phyloP scores from a whole-genome alignment of 192 early-diverging fungal species.

The Mortierella alpina region DNA sequence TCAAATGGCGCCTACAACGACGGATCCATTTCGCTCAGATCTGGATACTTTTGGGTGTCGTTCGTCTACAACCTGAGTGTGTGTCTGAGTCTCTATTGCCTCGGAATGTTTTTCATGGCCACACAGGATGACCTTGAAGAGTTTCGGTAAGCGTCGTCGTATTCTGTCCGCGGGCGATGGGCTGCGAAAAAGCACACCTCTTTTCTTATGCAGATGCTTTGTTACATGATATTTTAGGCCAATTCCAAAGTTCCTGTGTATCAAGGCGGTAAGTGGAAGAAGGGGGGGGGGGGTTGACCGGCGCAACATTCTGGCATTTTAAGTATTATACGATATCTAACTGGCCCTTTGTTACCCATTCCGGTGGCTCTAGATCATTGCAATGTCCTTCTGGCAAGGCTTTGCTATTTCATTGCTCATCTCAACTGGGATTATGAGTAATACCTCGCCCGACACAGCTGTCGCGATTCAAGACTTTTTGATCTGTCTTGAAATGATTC shows the following conservation, averaged over 20 bases:
- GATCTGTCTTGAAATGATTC: constrained; percentile 92
- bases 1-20: constrained; percentile 81
- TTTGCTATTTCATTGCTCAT: constrained; percentile 86
- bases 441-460: constrained; percentile 58
- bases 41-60: constrained; percentile 84
- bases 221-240: constrained; percentile 65
- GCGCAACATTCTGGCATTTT: too few relatives aligned
- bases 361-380: constrained; percentile 57
- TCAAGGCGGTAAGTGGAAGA: constrained; percentile 77
- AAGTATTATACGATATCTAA: too few relatives aligned
- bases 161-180: background rate
- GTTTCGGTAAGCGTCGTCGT: constrained; percentile 61
- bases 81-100: constrained; percentile 85
- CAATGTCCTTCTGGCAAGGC: constrained; percentile 96
- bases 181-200: background rate
- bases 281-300: too few relatives aligned
- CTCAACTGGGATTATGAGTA: constrained; percentile 76
- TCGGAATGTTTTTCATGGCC: constrained; percentile 90
- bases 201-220: background rate
- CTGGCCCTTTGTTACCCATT: too few relatives aligned
- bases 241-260: constrained; percentile 92
- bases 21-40: constrained; percentile 74
- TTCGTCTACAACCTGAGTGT: constrained; percentile 91
- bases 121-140: constrained; percentile 76
- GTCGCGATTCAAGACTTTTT: constrained; percentile 90